Percentiles rank a stretch among this genome's conserved stretches.
Conservation (phyloP, 352 stramenopile species). For the Globisporangium takayamanum region DNA sequence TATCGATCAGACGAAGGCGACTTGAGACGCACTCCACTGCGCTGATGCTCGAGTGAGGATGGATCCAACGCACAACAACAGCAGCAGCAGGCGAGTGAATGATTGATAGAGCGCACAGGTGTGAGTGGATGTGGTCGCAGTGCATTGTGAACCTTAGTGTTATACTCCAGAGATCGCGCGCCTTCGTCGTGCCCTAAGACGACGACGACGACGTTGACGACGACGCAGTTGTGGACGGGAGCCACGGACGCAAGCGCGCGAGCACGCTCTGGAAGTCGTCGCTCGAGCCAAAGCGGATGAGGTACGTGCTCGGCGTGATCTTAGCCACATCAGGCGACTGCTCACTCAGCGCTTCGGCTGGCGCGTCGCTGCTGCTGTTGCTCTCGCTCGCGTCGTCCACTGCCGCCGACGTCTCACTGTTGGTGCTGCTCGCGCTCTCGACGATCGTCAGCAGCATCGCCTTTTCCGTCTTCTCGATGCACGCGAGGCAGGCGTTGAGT, state of each 20-base stretch:
- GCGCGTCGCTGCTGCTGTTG: neutral
- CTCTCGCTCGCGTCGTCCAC: neutral
- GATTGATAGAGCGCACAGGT: too few species aligned
- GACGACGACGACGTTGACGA: constrained; percentile 1
- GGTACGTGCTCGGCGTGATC: constrained; percentile 64
- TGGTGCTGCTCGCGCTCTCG: constrained; percentile 35
- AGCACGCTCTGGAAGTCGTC: constrained; percentile 57
- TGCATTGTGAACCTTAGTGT: too few species aligned
- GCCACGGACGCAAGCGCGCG: constrained; percentile 32
- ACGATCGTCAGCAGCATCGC: constrained; percentile 62
- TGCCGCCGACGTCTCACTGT: neutral
- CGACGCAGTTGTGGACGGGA: constrained; percentile 17
- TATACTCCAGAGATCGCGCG: too few species aligned
- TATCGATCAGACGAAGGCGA: too few species aligned
- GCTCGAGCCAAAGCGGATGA: constrained; percentile 52
- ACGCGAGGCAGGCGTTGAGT: constrained; percentile 53
- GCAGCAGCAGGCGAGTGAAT: too few species aligned
- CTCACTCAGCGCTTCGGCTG: constrained; percentile 11
- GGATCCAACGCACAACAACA: too few species aligned
- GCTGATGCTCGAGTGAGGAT: too few species aligned
- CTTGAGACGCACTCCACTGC: too few species aligned
- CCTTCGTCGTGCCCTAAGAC: too few species aligned
- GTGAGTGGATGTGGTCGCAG: too few species aligned
- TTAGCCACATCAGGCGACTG: constrained; percentile 11
- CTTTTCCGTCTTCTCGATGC: constrained; percentile 73